phyloP scores from a whole-genome alignment of 805 yeast genomes.

The Zygoascus flipseniorum region DNA sequence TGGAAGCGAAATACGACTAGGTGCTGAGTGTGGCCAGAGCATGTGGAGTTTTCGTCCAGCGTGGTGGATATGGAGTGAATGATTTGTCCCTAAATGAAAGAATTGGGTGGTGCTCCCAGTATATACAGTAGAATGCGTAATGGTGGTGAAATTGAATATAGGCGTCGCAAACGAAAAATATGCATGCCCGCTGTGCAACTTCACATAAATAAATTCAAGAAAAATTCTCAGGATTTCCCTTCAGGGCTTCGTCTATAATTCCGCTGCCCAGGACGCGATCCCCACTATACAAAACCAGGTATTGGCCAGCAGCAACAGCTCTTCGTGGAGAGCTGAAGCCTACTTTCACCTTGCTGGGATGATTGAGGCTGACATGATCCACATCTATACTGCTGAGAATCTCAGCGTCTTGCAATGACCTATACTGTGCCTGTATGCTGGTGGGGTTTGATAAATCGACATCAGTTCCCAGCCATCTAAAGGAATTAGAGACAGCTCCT shows the following conservation, averaged over 20 bases:
- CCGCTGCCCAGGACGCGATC: conserved; percentile 57
- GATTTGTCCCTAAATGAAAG: too few species aligned
- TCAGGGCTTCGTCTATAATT: conserved; percentile 8
- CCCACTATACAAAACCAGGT: conserved; percentile 60
- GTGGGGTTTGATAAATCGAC: conserved; percentile 11
- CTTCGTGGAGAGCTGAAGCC: conserved; percentile 39
- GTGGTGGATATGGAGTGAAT: background rate
- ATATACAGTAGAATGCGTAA: too few species aligned
- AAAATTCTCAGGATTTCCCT: too few species aligned
- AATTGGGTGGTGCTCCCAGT: too few species aligned
- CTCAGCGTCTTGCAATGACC: conserved; percentile 64
- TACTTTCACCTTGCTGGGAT: conserved; percentile 26
- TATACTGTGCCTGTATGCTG: conserved; percentile 47
- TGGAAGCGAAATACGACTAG: conserved; percentile 23
- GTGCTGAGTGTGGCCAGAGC: conserved; percentile 29
- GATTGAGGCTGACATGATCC: background rate
- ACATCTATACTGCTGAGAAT: conserved; percentile 24
- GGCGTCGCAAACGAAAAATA: background rate
- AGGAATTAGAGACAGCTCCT: conserved; percentile 34
- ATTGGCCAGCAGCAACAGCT: conserved; percentile 90
- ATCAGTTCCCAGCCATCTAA: conserved; percentile 41
- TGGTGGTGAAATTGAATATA: too few species aligned
- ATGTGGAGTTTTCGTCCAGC: conserved; percentile 7
- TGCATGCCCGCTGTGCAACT: background rate
- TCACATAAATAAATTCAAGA: background rate